Evolutionary conservation across 2,329 filamentous ascomycete species (phyloP).

Genomic region (Chaetomium olivaceum): DNA sequence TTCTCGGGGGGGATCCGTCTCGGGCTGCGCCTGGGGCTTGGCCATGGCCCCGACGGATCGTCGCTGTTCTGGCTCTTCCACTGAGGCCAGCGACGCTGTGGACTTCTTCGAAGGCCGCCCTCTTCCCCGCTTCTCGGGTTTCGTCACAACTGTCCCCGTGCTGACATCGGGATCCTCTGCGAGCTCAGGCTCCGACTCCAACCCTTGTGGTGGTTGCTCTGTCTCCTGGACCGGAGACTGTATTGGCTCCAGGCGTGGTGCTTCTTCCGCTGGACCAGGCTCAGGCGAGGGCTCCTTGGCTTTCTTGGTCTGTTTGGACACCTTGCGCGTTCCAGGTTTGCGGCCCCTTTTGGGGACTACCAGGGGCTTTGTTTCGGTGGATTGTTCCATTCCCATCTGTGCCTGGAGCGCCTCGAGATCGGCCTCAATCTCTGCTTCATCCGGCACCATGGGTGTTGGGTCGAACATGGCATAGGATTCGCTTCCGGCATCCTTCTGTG

Average conservation of each 20-base stretch:
- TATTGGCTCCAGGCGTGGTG: slow-evolving; percentile 6
- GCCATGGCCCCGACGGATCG: not conserved
- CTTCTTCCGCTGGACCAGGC: slow-evolving; percentile 31
- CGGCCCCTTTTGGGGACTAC: slow-evolving; percentile 56
- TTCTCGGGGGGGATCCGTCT: slow-evolving; percentile 20
- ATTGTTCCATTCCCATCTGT: slow-evolving; percentile 48
- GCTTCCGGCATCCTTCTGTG: slow-evolving; percentile 34
- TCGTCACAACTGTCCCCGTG: slow-evolving; percentile 32
- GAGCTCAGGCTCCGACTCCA: slow-evolving; percentile 19
- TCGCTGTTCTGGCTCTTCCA: slow-evolving; percentile 17
- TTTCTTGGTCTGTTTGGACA: slow-evolving; percentile 55
- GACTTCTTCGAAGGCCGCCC: slow-evolving; percentile 40
- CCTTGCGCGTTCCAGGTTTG: slow-evolving; percentile 54
- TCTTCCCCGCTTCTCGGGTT: slow-evolving; percentile 36
- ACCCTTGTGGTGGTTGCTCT: not conserved
- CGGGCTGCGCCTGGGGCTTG: slow-evolving; percentile 20
- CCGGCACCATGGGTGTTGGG: slow-evolving; percentile 45
- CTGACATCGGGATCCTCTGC: slow-evolving; percentile 33
- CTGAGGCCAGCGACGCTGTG: slow-evolving; percentile 21
- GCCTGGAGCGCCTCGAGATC: slow-evolving; percentile 52
- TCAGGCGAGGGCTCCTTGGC: slow-evolving; percentile 38
- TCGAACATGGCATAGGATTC: slow-evolving; percentile 56
- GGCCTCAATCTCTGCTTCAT: slow-evolving; percentile 53
- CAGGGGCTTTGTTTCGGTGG: slow-evolving; percentile 41
- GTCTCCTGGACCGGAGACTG: slow-evolving; percentile 7